These are phyloP conservation scores for Dillenia suffruticosa DNA, from an alignment of 164 flowering plant species.

Conservation along the genomic window DNA sequence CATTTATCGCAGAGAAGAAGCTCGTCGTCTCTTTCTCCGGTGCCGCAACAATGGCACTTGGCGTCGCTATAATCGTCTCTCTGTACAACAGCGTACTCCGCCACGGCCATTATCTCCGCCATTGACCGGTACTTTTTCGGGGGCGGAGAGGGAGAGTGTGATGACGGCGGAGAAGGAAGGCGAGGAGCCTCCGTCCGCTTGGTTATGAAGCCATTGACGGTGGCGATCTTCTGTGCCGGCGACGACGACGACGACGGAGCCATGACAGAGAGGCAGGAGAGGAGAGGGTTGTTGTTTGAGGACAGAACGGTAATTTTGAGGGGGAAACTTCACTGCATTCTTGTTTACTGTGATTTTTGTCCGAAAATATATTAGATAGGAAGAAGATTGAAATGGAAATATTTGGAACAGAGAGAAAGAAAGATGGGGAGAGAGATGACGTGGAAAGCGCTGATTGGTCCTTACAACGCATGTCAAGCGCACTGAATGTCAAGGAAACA, in stretches of 20 bases:
- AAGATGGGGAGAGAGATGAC: too few relatives aligned
- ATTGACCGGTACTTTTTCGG: slow-evolving; percentile 37
- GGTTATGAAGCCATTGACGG: slow-evolving; percentile 13
- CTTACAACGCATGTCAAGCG: too few relatives aligned
- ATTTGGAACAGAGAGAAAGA: too few relatives aligned
- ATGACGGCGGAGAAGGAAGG: slow-evolving; percentile 7
- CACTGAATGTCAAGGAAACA: too few relatives aligned
- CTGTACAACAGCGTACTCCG: slow-evolving; percentile 23
- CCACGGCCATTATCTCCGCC: slow-evolving; percentile 45
- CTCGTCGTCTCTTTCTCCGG: slow-evolving; percentile 47
- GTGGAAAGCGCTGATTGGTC: too few relatives aligned
- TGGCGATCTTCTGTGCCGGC: slow-evolving; percentile 14
- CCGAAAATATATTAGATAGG: too few relatives aligned
- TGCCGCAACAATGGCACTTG: slow-evolving; percentile 55
- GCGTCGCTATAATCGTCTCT: slow-evolving; percentile 20
- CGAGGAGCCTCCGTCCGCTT: slow-evolving; percentile 31
- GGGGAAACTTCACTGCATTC: not conserved
- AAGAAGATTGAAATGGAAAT: too few relatives aligned
- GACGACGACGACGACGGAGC: slow-evolving; percentile 17
- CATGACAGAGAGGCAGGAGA: slow-evolving; percentile 9
- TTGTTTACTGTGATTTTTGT: too few relatives aligned
- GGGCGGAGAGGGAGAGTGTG: slow-evolving; percentile 8
- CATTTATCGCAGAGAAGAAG: slow-evolving; percentile 64
- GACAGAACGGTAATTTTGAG: not conserved
- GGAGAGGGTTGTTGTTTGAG: not conserved